Conservation (phyloP, 768 basidiomycete species). For the Pisolithus orientalis region DNA sequence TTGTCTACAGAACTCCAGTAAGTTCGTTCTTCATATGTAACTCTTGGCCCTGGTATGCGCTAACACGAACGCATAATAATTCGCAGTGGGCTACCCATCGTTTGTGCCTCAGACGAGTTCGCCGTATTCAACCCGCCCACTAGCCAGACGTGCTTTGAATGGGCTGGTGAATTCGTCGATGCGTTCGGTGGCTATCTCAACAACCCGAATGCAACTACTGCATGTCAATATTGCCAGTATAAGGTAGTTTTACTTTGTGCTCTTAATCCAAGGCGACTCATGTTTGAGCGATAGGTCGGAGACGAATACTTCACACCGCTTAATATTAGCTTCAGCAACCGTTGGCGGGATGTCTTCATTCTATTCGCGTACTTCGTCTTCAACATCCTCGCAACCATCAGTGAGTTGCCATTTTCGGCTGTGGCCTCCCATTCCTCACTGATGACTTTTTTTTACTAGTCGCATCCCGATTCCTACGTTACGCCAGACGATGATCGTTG, state of each 20-base stretch:
- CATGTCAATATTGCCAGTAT: conserved; percentile 74
- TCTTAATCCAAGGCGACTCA: background rate
- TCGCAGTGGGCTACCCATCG: conserved; percentile 52
- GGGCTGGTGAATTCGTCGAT: conserved; percentile 62
- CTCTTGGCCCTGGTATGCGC: background rate
- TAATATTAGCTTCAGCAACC: conserved; percentile 53
- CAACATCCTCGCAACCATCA: conserved; percentile 59
- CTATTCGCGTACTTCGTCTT: conserved; percentile 63
- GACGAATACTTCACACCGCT: conserved; percentile 67
- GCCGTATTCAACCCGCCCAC: conserved; percentile 63
- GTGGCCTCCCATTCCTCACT: background rate
- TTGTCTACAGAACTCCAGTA: conserved; percentile 73
- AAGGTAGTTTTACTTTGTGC: conserved; percentile 15
- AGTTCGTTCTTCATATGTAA: conserved; percentile 9
- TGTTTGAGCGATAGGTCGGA: conserved; percentile 33
- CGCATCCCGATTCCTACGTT: conserved; percentile 67
- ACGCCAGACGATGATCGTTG: conserved; percentile 47
- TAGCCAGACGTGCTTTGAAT: conserved; percentile 65
- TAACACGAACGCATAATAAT: conserved; percentile 8
- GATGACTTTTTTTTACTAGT: conserved; percentile 26
- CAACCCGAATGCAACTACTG: conserved; percentile 50
- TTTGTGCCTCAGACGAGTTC: conserved; percentile 65
- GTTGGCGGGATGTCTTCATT: conserved; percentile 69
- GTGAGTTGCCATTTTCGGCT: conserved; percentile 21
- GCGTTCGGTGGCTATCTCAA: conserved; percentile 69